phyloP scores from a whole-genome alignment of 306 rosid species.

The Vicia faba region DNA sequence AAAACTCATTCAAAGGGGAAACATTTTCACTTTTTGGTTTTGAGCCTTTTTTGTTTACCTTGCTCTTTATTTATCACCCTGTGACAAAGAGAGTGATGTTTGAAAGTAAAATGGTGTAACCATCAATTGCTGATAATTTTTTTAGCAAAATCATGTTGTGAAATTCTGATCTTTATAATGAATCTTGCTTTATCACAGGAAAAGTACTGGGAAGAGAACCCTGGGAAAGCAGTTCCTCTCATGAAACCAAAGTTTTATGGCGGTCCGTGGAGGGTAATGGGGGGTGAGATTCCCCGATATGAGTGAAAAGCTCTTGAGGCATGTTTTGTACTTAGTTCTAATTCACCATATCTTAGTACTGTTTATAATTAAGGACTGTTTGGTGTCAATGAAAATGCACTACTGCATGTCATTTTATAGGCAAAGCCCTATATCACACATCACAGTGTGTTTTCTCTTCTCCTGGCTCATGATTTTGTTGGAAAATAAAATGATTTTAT shows the following conservation, averaged over 20 bases:
- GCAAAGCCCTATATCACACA: not conserved
- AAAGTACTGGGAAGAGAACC: slow-evolving; percentile 93
- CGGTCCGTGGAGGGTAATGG: slow-evolving; percentile 45
- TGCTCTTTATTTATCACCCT: slow-evolving; percentile 13
- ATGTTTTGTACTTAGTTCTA: slow-evolving; percentile 17
- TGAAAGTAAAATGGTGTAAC: not conserved
- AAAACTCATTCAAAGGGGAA: too few relatives aligned
- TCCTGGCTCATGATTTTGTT: not conserved
- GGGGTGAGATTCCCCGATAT: slow-evolving; percentile 52
- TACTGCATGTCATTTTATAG: slow-evolving; percentile 7
- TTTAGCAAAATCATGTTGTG: not conserved
- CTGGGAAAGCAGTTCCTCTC: slow-evolving; percentile 72
- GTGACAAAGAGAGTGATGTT: not conserved
- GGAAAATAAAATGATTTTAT: slow-evolving; percentile 1
- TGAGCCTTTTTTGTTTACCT: not conserved
- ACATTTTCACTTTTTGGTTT: not conserved
- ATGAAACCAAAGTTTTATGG: slow-evolving; percentile 76
- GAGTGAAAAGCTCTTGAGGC: slow-evolving; percentile 38
- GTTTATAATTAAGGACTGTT: not conserved
- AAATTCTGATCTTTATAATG: slow-evolving; percentile 1
- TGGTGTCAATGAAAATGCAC: slow-evolving; percentile 8
- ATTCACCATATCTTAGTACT: not conserved
- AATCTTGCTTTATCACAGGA: slow-evolving; percentile 51
- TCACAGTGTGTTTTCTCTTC: not conserved
- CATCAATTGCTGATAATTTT: not conserved